Evolutionary conservation across 805 yeast species (phyloP).

Genomic region (Cyberlindnera xishuangbannaensis): DNA sequence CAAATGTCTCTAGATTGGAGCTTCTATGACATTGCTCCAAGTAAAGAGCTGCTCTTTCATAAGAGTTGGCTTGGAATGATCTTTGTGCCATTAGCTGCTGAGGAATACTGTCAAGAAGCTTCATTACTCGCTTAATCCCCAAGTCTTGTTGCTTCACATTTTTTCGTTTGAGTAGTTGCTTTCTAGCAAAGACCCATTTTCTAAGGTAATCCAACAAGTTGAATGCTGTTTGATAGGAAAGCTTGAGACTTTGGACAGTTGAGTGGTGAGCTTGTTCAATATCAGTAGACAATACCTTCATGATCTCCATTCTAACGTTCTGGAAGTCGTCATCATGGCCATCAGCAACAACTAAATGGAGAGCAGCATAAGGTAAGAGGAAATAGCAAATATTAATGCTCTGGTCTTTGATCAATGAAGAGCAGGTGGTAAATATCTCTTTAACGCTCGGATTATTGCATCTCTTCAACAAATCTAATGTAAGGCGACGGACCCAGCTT

Average conservation of each 20-base stretch:
- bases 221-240: constrained; percentile 70
- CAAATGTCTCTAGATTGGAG: constrained; percentile 26
- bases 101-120: constrained; percentile 52
- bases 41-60: constrained; percentile 81
- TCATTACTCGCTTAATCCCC: constrained; percentile 34
- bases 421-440: constrained; percentile 54
- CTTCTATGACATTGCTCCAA: constrained; percentile 68
- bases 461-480: constrained; percentile 57
- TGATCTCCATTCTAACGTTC: constrained; percentile 54
- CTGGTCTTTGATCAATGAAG: constrained; percentile 66
- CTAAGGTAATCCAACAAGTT: constrained; percentile 76
- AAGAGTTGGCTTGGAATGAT: constrained; percentile 78
- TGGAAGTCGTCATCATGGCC: constrained; percentile 29
- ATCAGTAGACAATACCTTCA: constrained; percentile 47
- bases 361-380: constrained; percentile 68
- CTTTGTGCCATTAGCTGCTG: constrained; percentile 66
- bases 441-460: constrained; percentile 21
- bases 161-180: constrained; percentile 17
- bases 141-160: constrained; percentile 24
- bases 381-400: constrained; percentile 61
- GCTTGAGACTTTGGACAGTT: constrained; percentile 51
- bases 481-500: constrained; percentile 67
- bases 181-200: constrained; percentile 50
- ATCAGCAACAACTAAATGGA: constrained; percentile 52
- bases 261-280: constrained; percentile 42